phyloP scores from a whole-genome alignment of 352 stramenopile species.

The Pythium graminicola region DNA sequence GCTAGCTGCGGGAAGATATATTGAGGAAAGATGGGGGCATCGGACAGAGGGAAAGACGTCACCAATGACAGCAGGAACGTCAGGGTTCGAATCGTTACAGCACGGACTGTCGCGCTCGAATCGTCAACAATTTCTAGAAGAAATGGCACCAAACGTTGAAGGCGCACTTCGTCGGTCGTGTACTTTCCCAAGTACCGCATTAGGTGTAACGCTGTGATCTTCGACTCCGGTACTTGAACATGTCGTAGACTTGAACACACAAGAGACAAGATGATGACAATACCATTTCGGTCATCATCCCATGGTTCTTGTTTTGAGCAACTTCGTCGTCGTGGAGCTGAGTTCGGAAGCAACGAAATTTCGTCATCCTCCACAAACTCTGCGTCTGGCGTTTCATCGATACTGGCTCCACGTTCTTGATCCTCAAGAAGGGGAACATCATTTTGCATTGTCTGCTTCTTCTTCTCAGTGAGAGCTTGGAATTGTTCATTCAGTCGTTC shows the following conservation, averaged over 20 bases:
- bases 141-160: conserved; percentile 93
- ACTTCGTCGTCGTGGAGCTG: conserved; percentile 1
- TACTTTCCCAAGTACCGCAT: conserved; percentile 86
- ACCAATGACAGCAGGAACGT: conserved; percentile 87
- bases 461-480: conserved; percentile 69
- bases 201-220: conserved; percentile 89
- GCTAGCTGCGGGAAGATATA: conserved; percentile 88
- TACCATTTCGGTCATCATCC: conserved; percentile 61
- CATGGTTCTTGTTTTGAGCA: conserved; percentile 16
- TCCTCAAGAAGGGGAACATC: conserved; percentile 31
- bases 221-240: conserved; percentile 79
- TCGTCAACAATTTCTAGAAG: conserved; percentile 93
- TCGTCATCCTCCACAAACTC: conserved; percentile 22
- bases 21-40: conserved; percentile 94
- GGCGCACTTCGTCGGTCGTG: conserved; percentile 89
- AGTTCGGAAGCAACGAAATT: conserved; percentile 15
- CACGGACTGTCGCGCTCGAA: conserved; percentile 81
- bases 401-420: conserved; percentile 23
- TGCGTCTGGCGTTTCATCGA: conserved; percentile 20
- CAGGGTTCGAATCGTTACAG: conserved; percentile 86
- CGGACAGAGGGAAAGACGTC: conserved; percentile 90
- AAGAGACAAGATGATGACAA: conserved; percentile 81
- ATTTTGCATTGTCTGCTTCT: conserved; percentile 60
- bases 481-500: conserved; percentile 78
- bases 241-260: conserved; percentile 81